Percentiles rank a stretch among this genome's conserved stretches.
phyloP scores from a whole-genome alignment of 495 filamentous ascomycete genomes.

The Neurospora sp. region DNA sequence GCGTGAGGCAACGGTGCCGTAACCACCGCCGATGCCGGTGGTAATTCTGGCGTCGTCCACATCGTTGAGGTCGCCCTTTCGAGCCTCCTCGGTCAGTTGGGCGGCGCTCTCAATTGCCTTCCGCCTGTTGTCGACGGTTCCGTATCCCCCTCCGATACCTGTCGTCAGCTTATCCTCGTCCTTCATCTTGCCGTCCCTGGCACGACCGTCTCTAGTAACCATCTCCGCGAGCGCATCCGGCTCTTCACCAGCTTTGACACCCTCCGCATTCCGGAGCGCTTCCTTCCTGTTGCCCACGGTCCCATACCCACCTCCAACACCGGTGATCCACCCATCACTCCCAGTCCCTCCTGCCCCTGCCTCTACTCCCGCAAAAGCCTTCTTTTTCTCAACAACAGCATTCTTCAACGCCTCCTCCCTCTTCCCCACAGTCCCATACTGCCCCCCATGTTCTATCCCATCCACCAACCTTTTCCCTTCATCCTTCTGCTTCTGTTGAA shows the following conservation, averaged over 20 bases:
- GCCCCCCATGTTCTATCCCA: background rate
- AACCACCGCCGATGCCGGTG: background rate
- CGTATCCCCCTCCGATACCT: background rate
- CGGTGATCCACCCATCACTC: background rate
- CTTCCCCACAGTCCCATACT: background rate
- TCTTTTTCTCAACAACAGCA: background rate
- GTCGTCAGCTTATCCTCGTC: background rate
- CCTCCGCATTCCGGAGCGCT: background rate
- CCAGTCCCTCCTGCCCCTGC: background rate
- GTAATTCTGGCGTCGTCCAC: background rate
- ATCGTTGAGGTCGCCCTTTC: background rate
- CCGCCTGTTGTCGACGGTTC: background rate
- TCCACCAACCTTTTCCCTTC: constrained; percentile 27
- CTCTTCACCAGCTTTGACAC: background rate
- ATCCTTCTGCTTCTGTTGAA: background rate
- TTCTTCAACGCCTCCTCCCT: background rate
- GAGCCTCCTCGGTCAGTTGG: background rate
- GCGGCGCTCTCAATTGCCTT: background rate
- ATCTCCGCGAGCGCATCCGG: background rate
- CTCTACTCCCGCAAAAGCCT: background rate
- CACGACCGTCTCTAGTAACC: background rate
- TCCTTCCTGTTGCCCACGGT: background rate
- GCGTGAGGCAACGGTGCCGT: background rate
- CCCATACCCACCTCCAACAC: background rate
- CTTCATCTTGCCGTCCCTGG: background rate